These are phyloP conservation scores for Globisporangium solare DNA, from an alignment of 352 stramenopile species.

Conservation along the genomic window DNA sequence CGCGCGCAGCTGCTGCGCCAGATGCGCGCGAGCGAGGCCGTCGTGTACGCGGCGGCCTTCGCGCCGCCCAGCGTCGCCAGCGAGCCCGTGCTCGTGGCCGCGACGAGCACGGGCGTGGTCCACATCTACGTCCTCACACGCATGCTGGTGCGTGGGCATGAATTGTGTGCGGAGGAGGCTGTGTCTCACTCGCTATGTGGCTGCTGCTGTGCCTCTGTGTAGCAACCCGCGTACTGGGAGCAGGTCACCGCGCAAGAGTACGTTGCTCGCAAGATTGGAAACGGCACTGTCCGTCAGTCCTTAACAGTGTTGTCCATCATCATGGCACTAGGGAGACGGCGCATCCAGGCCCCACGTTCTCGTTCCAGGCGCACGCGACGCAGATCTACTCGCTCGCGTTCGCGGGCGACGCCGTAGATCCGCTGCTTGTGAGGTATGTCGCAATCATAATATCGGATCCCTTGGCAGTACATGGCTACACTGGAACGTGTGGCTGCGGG, in stretches of 20 bases:
- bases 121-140: constrained; percentile 50
- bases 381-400: constrained; percentile 77
- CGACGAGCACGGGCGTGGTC: constrained; percentile 55
- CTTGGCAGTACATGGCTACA: constrained; percentile 3
- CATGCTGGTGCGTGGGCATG: constrained; percentile 30
- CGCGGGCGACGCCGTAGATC: constrained; percentile 42
- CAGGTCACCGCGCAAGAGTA: constrained; percentile 33
- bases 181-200: no score
- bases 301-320: neutral
- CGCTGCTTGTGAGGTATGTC: constrained; percentile 56
- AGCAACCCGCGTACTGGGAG: constrained; percentile 44
- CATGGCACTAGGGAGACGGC: constrained; percentile 25
- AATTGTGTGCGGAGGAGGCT: no score
- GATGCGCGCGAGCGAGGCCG: constrained; percentile 43
- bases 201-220: neutral
- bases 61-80: constrained; percentile 22
- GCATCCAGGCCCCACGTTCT: constrained; percentile 44
- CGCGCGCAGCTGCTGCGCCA: constrained; percentile 42
- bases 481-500: neutral
- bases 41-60: constrained; percentile 57
- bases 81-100: constrained; percentile 51
- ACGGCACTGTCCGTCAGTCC: neutral
- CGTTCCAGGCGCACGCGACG: constrained; percentile 61
- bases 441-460: neutral
- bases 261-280: neutral